Percentiles rank a stretch among this genome's conserved stretches.
phyloP scores from a whole-genome alignment of 345 rosid species.

The Corchorus capsularis region DNA sequence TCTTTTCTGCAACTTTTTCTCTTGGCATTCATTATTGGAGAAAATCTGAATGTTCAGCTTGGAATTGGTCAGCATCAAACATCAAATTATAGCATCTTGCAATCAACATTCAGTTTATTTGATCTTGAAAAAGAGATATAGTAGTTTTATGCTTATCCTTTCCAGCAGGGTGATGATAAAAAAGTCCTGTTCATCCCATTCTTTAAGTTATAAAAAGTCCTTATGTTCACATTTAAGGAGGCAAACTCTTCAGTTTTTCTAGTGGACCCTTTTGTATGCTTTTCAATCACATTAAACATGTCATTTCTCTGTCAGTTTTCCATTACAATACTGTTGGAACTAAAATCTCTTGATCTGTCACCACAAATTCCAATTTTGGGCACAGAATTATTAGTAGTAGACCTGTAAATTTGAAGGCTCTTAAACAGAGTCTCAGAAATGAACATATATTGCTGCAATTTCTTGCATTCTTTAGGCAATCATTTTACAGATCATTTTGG shows the following conservation, averaged over 20 bases:
- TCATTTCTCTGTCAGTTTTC: background rate
- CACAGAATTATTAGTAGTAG: background rate
- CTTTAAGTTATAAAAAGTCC: no score
- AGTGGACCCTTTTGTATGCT: background rate
- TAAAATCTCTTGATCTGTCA: background rate
- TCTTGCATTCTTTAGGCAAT: no score
- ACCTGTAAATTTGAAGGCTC: background rate
- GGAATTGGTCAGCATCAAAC: background rate
- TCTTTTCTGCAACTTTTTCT: background rate
- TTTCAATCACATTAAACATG: background rate
- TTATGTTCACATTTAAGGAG: background rate
- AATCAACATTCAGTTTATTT: background rate
- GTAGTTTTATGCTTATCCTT: slow-evolving; percentile 2
- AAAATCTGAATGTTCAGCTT: background rate
- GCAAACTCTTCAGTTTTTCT: background rate
- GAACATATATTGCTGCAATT: background rate
- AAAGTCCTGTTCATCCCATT: no score
- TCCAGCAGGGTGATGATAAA: background rate
- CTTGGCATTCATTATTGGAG: background rate
- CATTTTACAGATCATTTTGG: no score
- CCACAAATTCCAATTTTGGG: background rate
- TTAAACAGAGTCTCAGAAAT: background rate
- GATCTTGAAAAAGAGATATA: background rate
- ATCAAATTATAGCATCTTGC: background rate
- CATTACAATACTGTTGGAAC: background rate